These are phyloP conservation scores for Stachybotrys chlorohalonatus DNA, from an alignment of 2,329 filamentous ascomycete species.

Conservation along the genomic window DNA sequence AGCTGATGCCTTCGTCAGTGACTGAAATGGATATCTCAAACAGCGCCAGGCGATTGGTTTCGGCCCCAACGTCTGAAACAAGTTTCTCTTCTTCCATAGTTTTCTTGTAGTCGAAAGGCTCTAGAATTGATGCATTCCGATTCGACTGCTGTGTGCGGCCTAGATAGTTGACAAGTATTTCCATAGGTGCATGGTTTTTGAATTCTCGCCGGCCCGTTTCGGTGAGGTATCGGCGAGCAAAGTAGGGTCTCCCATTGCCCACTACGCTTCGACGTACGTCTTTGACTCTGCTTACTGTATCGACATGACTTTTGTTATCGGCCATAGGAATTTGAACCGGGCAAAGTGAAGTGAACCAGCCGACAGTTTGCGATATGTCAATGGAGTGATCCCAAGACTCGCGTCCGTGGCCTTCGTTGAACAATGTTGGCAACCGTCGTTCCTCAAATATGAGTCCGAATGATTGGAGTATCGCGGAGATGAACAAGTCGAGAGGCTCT, in stretches of 20 bases:
- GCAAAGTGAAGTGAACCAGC: slow-evolving; percentile 35
- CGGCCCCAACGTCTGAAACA: slow-evolving; percentile 1
- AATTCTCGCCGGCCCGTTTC: neutral
- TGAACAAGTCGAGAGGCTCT: slow-evolving; percentile 27
- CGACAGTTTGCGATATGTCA: slow-evolving; percentile 29
- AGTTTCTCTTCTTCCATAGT: slow-evolving; percentile 1
- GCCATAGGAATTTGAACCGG: slow-evolving; percentile 15
- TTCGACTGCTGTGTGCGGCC: slow-evolving; percentile 8
- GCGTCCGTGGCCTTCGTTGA: slow-evolving; percentile 32
- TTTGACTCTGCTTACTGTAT: slow-evolving; percentile 6
- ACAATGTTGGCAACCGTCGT: slow-evolving; percentile 23
- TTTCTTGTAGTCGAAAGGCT: slow-evolving; percentile 1
- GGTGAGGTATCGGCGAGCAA: slow-evolving; percentile 2
- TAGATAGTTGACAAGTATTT: slow-evolving; percentile 8
- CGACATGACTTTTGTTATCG: neutral
- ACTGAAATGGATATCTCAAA: slow-evolving; percentile 12
- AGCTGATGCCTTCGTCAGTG: slow-evolving; percentile 4
- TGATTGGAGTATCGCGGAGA: slow-evolving; percentile 22
- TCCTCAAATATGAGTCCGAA: slow-evolving; percentile 24
- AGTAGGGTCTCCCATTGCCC: slow-evolving; percentile 4
- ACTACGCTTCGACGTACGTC: slow-evolving; percentile 5
- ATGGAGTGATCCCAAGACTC: slow-evolving; percentile 22
- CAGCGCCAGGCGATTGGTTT: slow-evolving; percentile 5
- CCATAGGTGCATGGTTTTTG: slow-evolving; percentile 3
- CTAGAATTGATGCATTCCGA: neutral